phyloP scores from a whole-genome alignment of 2,329 filamentous ascomycete genomes.

The Microdochium trichocladiopsis region DNA sequence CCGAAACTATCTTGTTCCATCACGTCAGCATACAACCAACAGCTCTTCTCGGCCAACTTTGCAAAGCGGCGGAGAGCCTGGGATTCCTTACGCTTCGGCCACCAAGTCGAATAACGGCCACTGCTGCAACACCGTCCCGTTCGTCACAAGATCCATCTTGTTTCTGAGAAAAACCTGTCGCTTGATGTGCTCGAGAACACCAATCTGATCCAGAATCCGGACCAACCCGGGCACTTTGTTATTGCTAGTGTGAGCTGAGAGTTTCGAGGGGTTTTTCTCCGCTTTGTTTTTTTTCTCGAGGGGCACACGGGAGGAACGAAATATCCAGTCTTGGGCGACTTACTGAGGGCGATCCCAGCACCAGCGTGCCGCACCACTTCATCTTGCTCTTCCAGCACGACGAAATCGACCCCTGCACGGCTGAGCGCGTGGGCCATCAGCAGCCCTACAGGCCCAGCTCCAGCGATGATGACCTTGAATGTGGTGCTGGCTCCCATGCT shows the following conservation, averaged over 20 bases:
- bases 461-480: not conserved
- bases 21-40: not conserved
- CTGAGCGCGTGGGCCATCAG: conserved; percentile 11
- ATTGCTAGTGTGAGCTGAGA: too few species aligned
- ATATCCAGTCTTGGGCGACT: too few species aligned
- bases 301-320: too few species aligned
- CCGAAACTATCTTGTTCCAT: not conserved
- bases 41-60: not conserved
- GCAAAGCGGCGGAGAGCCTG: too few species aligned
- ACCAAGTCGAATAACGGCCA: not conserved
- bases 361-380: conserved; percentile 10
- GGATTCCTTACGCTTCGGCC: too few species aligned
- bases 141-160: not conserved
- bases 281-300: too few species aligned
- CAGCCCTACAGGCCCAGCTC: conserved; percentile 7
- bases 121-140: not conserved
- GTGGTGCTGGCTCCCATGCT: too few species aligned
- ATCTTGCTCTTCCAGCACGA: conserved; percentile 12
- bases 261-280: too few species aligned
- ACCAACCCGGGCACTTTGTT: not conserved
- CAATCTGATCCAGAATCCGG: not conserved
- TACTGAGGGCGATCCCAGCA: conserved; percentile 10
- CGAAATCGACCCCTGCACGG: conserved; percentile 10
- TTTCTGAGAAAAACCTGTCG: not conserved
- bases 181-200: not conserved